Evolutionary conservation across 2,329 filamentous ascomycete genomes (phyloP).

Genomic region (Microsporum canis): DNA sequence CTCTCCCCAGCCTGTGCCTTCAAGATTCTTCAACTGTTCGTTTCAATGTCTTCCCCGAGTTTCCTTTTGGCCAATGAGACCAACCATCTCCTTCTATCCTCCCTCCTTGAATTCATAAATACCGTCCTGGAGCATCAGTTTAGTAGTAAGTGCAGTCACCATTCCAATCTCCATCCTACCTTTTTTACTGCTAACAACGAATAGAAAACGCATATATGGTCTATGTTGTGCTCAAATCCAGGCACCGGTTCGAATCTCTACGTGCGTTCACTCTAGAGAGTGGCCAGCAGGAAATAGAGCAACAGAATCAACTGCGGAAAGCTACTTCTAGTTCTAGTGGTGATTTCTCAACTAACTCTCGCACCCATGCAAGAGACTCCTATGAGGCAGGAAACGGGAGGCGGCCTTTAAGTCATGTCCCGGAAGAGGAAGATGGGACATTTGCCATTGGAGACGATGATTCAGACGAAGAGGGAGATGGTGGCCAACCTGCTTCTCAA

Average conservation of each 20-base stretch:
- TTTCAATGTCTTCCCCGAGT: conserved; percentile 83
- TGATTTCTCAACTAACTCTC: conserved; percentile 27
- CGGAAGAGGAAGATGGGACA: conserved; percentile 59
- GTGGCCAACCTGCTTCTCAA: conserved; percentile 47
- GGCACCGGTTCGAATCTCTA: conserved; percentile 72
- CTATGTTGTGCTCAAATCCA: conserved; percentile 65
- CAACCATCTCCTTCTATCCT: conserved; percentile 71
- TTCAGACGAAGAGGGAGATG: conserved; percentile 53
- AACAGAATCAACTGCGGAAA: conserved; percentile 60
- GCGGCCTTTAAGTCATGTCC: conserved; percentile 54
- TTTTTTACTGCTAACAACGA: conserved; percentile 16
- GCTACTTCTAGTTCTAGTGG: conserved; percentile 37
- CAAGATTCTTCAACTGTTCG: conserved; percentile 77
- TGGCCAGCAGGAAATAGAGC: conserved; percentile 81
- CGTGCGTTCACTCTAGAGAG: conserved; percentile 84
- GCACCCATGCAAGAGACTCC: conserved; percentile 26
- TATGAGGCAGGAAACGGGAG: conserved; percentile 40
- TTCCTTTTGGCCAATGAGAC: conserved; percentile 87
- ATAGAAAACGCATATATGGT: conserved; percentile 71
- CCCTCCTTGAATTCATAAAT: conserved; percentile 79
- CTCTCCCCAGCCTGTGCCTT: conserved; percentile 63
- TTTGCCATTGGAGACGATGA: conserved; percentile 79
- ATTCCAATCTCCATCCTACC: background rate
- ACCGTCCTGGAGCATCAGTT: conserved; percentile 84
- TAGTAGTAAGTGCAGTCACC: conserved; percentile 44